Conservation (phyloP, 2,329 filamentous ascomycete genomes). For the Purpureocillium lavendulum region DNA sequence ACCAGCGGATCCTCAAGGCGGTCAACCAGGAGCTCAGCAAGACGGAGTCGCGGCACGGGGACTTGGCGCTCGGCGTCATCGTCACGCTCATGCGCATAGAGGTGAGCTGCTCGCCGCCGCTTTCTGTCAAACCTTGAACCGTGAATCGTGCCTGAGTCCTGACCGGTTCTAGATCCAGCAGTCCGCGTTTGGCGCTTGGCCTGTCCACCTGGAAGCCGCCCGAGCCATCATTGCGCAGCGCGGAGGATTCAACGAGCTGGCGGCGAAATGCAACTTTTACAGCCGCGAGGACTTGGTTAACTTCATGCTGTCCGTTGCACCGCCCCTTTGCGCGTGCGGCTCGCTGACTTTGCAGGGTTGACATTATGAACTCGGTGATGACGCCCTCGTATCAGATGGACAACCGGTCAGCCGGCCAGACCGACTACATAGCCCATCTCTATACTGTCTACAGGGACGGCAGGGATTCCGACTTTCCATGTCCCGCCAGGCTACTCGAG, state of each 20-base stretch:
- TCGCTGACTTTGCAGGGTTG: background rate
- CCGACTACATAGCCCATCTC: constrained; percentile 1
- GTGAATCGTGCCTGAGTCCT: too few relatives aligned
- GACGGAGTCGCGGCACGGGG: constrained; percentile 2
- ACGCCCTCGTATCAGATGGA: background rate
- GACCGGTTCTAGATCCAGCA: constrained; percentile 5
- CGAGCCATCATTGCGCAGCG: constrained; percentile 6
- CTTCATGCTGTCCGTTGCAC: too few relatives aligned
- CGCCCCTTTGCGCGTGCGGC: background rate
- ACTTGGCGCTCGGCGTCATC: constrained; percentile 3
- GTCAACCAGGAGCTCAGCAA: constrained; percentile 4
- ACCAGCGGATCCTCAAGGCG: constrained; percentile 3
- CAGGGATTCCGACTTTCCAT: constrained; percentile 1
- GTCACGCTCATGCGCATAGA: constrained; percentile 4
- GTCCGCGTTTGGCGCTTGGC: constrained; percentile 9
- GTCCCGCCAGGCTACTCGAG: background rate
- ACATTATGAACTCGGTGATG: constrained; percentile 1
- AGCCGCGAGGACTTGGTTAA: too few relatives aligned
- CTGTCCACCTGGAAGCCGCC: constrained; percentile 6
- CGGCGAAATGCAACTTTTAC: too few relatives aligned
- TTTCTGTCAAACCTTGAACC: too few relatives aligned
- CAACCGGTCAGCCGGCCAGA: background rate
- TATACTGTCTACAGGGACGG: background rate
- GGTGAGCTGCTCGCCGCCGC: background rate
- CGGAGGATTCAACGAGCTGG: too few relatives aligned